Percentiles rank a stretch among this genome's conserved stretches.
These are phyloP conservation scores for Pyrenula massariospora DNA, from an alignment of 495 filamentous ascomycete species.

Conservation along the genomic window DNA sequence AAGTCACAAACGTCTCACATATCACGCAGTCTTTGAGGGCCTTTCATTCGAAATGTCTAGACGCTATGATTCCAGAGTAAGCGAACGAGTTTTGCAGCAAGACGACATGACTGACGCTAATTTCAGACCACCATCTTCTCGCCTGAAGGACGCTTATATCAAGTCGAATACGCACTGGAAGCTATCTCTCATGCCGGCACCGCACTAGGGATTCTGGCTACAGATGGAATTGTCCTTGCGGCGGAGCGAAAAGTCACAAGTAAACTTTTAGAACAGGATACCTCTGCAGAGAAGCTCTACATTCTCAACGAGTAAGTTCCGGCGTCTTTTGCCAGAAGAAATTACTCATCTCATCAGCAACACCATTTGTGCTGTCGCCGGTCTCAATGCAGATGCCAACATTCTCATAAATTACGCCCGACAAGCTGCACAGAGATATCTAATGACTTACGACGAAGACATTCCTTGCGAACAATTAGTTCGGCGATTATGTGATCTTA, in stretches of 20 bases:
- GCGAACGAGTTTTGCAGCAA: conserved; percentile 18
- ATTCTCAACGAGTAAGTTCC: conserved; percentile 84
- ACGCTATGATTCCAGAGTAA: conserved; percentile 94
- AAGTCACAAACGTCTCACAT: too few relatives aligned
- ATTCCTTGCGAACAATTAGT: conserved; percentile 99
- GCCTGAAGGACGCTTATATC: conserved; percentile 93
- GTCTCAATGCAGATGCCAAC: conserved; percentile 98
- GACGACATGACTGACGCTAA: conserved; percentile 33
- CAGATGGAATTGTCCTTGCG: conserved; percentile 95
- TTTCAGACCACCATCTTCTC: conserved; percentile 97
- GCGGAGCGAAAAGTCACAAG: conserved; percentile 99
- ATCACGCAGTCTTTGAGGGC: too few relatives aligned
- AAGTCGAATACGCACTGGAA: conserved; percentile 98
- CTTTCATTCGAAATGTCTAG: conserved; percentile 88
- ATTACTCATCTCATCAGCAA: conserved; percentile 50
- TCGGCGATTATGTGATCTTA: conserved; percentile 89
- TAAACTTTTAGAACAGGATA: conserved; percentile 98
- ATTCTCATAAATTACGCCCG: conserved; percentile 99
- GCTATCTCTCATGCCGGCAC: conserved; percentile 98
- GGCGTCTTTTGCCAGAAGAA: background rate
- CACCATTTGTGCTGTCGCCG: conserved; percentile 99
- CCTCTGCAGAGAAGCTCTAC: conserved; percentile 98
- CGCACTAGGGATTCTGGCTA: conserved; percentile 88
- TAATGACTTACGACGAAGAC: conserved; percentile 98
- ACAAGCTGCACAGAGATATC: conserved; percentile 90